Evolutionary conservation across 208 protist genomes (phyloP).

Genomic region (Acanthamoeba lenticulata): DNA sequence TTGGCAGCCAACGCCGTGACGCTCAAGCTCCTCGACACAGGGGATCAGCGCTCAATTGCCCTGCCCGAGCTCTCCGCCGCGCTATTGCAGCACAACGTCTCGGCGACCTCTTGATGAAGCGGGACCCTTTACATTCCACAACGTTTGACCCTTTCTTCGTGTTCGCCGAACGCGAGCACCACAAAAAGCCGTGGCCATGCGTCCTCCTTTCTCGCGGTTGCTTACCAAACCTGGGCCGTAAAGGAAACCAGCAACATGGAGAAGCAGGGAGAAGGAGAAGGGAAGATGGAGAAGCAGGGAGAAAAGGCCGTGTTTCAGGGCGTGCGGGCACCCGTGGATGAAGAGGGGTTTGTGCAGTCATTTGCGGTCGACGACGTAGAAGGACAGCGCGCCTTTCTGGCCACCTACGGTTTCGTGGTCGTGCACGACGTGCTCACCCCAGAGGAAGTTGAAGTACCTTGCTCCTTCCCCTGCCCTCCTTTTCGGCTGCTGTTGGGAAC

Average conservation of each 20-base stretch:
- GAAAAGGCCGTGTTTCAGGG: background rate
- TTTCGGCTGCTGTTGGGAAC: background rate
- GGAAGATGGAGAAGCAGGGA: too few relatives aligned
- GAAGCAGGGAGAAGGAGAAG: background rate
- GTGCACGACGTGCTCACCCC: constrained; percentile 43
- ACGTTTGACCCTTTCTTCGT: too few relatives aligned
- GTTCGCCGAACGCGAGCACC: too few relatives aligned
- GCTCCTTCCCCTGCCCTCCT: background rate
- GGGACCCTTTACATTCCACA: too few relatives aligned
- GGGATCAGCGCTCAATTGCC: background rate
- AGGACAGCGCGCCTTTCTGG: background rate
- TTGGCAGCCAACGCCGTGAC: background rate
- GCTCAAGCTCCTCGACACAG: constrained; percentile 68
- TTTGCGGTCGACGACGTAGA: constrained; percentile 32
- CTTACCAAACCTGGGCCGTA: too few relatives aligned
- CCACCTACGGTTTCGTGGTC: constrained; percentile 61
- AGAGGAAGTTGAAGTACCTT: background rate
- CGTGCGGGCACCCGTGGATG: constrained; percentile 6
- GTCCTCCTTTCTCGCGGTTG: too few relatives aligned
- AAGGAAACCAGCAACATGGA: background rate
- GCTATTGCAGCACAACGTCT: background rate
- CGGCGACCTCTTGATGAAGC: too few relatives aligned
- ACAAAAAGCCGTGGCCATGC: too few relatives aligned
- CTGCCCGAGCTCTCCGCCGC: background rate
- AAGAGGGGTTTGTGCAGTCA: constrained; percentile 33